These are phyloP conservation scores for Kentomonas sorsogonicus DNA, from an alignment of 208 protist species.

Conservation along the genomic window DNA sequence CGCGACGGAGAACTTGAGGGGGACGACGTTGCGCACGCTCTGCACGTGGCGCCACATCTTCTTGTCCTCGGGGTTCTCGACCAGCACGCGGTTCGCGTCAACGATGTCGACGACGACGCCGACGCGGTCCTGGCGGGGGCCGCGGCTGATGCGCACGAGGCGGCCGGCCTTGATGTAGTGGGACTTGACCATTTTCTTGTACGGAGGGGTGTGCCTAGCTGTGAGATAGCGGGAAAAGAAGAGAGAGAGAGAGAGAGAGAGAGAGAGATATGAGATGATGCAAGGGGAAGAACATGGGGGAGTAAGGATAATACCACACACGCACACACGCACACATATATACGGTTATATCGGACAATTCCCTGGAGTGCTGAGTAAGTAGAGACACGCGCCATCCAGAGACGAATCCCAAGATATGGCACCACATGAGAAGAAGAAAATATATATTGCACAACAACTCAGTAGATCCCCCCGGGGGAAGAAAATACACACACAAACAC, in stretches of 20 bases:
- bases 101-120: conserved; percentile 84
- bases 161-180: conserved; percentile 51
- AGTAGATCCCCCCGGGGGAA: no score
- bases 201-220: conserved; percentile 3
- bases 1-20: conserved; percentile 65
- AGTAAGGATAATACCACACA: no score
- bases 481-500: no score
- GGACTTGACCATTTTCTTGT: conserved; percentile 51
- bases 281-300: no score
- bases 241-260: conserved; percentile 15
- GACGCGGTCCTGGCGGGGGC: conserved; percentile 54
- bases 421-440: no score
- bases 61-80: conserved; percentile 81
- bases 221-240: neutral
- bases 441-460: no score
- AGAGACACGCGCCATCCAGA: no score
- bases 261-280: neutral
- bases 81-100: conserved; percentile 85
- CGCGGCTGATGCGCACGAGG: conserved; percentile 61
- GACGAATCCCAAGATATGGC: no score
- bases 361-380: no score
- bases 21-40: conserved; percentile 85
- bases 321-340: no score
- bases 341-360: no score
- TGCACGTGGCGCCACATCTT: conserved; percentile 91